Percentiles rank a stretch among this genome's conserved stretches.
phyloP scores from a whole-genome alignment of 306 rosid genomes.

The Begonia masoniana region DNA sequence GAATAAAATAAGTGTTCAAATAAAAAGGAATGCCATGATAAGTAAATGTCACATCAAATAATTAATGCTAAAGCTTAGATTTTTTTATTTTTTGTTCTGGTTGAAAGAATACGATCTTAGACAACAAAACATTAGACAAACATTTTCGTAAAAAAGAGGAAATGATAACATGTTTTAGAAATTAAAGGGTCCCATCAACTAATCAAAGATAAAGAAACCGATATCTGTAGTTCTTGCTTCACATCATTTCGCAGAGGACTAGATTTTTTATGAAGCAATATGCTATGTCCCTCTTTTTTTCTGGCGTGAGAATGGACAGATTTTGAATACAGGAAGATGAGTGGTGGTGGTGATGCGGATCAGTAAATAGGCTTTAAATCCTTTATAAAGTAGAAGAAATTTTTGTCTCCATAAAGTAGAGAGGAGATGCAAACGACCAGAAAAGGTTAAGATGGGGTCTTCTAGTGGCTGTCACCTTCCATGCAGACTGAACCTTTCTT shows the following conservation, averaged over 20 bases:
- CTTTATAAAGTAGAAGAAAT: background rate
- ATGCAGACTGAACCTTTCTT: conserved; percentile 4
- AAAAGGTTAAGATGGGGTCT: conserved; percentile 9
- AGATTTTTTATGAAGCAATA: background rate
- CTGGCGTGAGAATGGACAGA: background rate
- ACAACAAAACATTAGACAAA: too few species aligned
- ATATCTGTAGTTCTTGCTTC: background rate
- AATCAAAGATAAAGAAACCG: too few species aligned
- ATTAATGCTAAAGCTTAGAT: too few species aligned
- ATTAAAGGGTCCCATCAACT: too few species aligned
- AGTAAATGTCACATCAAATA: too few species aligned
- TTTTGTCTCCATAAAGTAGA: conserved; percentile 6
- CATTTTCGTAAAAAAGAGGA: too few species aligned
- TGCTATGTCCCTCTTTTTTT: background rate
- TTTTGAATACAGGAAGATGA: background rate
- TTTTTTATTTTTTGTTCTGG: too few species aligned
- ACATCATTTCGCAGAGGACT: background rate
- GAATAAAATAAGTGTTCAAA: background rate
- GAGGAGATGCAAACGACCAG: conserved; percentile 13
- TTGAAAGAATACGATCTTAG: too few species aligned
- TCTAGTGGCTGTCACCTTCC: conserved; percentile 13
- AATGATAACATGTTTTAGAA: too few species aligned
- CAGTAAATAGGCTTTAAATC: conserved; percentile 17
- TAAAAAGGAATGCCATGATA: too few species aligned
- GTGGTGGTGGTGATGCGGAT: conserved; percentile 4